phyloP scores from a whole-genome alignment of 2,329 filamentous ascomycete genomes.

The Paraphaeosphaeria sporulosa region DNA sequence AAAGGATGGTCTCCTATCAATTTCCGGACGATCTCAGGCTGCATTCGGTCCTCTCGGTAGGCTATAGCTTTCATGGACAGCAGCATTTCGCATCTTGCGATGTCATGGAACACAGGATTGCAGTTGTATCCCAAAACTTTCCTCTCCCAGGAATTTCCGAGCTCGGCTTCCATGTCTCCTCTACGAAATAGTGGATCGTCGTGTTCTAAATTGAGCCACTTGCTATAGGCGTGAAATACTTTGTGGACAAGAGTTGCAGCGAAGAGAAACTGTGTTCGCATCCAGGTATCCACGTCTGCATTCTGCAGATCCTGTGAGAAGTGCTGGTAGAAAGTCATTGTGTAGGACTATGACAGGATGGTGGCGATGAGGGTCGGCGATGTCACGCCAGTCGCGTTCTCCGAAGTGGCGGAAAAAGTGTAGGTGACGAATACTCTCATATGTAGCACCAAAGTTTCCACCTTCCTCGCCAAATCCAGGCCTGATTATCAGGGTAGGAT shows the following conservation, averaged over 20 bases:
- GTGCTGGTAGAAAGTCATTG: constrained; percentile 18
- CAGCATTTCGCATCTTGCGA: constrained; percentile 3
- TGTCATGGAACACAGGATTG: constrained; percentile 4
- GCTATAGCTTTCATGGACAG: constrained; percentile 6
- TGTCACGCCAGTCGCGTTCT: constrained; percentile 13
- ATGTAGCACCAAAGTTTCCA: constrained; percentile 16
- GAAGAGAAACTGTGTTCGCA: constrained; percentile 24
- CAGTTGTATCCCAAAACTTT: background rate
- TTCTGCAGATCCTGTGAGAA: constrained; percentile 9
- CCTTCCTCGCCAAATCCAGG: constrained; percentile 12
- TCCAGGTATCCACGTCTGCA: background rate
- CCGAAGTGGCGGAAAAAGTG: constrained; percentile 17
- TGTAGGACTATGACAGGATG: constrained; percentile 22
- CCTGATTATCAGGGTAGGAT: constrained; percentile 23
- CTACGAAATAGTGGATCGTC: background rate
- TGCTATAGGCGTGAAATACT: constrained; percentile 27
- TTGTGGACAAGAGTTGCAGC: constrained; percentile 28
- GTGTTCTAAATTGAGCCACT: constrained; percentile 14
- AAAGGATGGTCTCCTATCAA: background rate
- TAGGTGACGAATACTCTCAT: background rate
- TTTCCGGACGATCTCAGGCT: background rate
- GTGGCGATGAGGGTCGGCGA: background rate
- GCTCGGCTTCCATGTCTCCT: constrained; percentile 1
- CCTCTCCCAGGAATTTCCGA: background rate
- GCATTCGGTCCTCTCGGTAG: background rate